These are phyloP conservation scores for Linnemannia zychae DNA, from an alignment of 192 early-diverging fungal genomes.

Conservation along the genomic window DNA sequence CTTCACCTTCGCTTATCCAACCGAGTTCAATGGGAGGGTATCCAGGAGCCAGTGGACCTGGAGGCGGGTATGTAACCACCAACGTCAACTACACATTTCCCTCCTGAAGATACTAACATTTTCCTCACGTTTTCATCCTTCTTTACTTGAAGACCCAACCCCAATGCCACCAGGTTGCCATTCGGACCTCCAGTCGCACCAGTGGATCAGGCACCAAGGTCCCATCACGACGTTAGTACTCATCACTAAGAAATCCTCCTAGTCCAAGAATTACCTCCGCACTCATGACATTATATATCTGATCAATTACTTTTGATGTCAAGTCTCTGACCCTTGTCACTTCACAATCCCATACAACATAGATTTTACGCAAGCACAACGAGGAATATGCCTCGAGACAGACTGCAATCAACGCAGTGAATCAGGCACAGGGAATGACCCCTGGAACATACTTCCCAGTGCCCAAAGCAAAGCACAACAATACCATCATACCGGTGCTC, in stretches of 20 bases:
- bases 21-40: constrained; percentile 39
- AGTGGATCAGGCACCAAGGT: constrained; percentile 31
- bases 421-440: constrained; percentile 23
- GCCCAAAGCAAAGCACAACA: constrained; percentile 32
- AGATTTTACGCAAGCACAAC: constrained; percentile 45
- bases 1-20: constrained; percentile 44
- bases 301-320: neutral
- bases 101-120: too few relatives aligned
- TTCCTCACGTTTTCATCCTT: neutral
- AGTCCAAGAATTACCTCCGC: neutral
- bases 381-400: constrained; percentile 44
- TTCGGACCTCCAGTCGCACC: constrained; percentile 49
- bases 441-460: constrained; percentile 31
- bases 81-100: neutral
- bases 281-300: neutral
- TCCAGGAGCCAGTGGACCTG: constrained; percentile 8
- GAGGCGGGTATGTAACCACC: constrained; percentile 3
- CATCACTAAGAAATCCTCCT: neutral
- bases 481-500: constrained; percentile 30
- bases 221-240: constrained; percentile 49
- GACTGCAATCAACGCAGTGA: constrained; percentile 11
- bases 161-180: constrained; percentile 16
- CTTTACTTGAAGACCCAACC: neutral
- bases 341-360: neutral
- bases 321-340: neutral